Conservation (phyloP, 352 stramenopile species). For the Globisporangium paddicum region DNA sequence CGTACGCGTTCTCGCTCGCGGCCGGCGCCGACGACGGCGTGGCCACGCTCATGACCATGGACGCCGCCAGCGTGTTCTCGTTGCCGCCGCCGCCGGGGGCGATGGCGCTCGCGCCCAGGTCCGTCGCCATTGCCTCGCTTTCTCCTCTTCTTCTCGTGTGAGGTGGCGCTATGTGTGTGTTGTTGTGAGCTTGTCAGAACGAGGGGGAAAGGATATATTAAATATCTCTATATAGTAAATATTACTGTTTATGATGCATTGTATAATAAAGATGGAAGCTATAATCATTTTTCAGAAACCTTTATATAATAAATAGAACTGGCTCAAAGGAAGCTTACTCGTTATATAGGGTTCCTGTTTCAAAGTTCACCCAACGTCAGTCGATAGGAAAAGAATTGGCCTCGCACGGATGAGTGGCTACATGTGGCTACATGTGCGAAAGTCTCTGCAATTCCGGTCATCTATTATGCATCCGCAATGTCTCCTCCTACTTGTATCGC, state of each 20-base stretch:
- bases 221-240: too few relatives aligned
- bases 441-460: neutral
- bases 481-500: neutral
- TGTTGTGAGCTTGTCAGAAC: constrained; percentile 1
- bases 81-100: constrained; percentile 11
- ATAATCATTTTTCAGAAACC: neutral
- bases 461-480: neutral
- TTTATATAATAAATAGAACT: neutral
- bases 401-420: neutral
- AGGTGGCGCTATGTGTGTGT: neutral
- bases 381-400: too few relatives aligned
- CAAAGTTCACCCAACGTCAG: too few relatives aligned
- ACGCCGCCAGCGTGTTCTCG: constrained; percentile 11
- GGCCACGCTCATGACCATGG: constrained; percentile 4
- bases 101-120: constrained; percentile 47
- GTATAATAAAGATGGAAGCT: too few relatives aligned
- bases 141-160: neutral
- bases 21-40: constrained; percentile 21
- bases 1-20: constrained; percentile 77
- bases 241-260: neutral
- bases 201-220: neutral
- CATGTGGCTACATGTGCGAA: too few relatives aligned
- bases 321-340: neutral
- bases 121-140: constrained; percentile 28
- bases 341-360: neutral